phyloP scores from a whole-genome alignment of 2,329 filamentous ascomycete genomes.

The Pochonia chlamydosporia region DNA sequence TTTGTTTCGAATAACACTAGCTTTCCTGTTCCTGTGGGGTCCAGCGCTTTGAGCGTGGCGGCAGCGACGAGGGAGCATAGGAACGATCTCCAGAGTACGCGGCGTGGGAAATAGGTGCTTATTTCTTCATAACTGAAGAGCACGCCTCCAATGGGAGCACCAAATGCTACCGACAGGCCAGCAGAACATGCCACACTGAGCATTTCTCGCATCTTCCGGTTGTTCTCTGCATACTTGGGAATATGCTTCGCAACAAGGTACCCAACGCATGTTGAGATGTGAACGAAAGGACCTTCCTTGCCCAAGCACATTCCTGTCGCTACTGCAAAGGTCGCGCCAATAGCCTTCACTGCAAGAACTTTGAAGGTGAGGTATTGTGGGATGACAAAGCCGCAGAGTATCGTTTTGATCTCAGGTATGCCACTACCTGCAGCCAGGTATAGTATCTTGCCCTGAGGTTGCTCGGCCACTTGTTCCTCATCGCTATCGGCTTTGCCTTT shows the following conservation, averaged over 20 bases:
- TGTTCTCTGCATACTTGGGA: slow-evolving; percentile 52
- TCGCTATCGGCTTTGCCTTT: slow-evolving; percentile 10
- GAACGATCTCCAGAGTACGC: slow-evolving; percentile 51
- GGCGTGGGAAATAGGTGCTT: slow-evolving; percentile 52
- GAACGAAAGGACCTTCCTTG: slow-evolving; percentile 58
- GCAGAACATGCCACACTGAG: slow-evolving; percentile 51
- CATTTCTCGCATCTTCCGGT: slow-evolving; percentile 52
- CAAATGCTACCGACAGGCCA: slow-evolving; percentile 55
- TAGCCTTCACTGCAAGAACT: slow-evolving; percentile 49
- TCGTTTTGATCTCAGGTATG: slow-evolving; percentile 58
- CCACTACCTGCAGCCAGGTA: slow-evolving; percentile 55
- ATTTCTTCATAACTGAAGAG: slow-evolving; percentile 58
- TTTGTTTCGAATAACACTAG: slow-evolving; percentile 56
- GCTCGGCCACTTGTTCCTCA: slow-evolving; percentile 7
- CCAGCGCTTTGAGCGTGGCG: slow-evolving; percentile 49
- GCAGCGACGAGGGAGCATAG: slow-evolving; percentile 52
- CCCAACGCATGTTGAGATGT: slow-evolving; percentile 53
- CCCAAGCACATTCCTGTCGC: slow-evolving; percentile 55
- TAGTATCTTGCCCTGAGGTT: slow-evolving; percentile 39
- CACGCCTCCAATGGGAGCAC: slow-evolving; percentile 56
- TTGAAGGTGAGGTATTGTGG: slow-evolving; percentile 50
- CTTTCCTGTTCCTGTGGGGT: slow-evolving; percentile 54
- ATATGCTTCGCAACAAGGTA: slow-evolving; percentile 46
- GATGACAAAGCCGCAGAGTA: slow-evolving; percentile 55
- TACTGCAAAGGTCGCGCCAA: slow-evolving; percentile 54